Percentiles rank a stretch among this genome's conserved stretches.
Conservation (phyloP, 2,329 filamentous ascomycete genomes). For the Huntiella moniliformis region DNA sequence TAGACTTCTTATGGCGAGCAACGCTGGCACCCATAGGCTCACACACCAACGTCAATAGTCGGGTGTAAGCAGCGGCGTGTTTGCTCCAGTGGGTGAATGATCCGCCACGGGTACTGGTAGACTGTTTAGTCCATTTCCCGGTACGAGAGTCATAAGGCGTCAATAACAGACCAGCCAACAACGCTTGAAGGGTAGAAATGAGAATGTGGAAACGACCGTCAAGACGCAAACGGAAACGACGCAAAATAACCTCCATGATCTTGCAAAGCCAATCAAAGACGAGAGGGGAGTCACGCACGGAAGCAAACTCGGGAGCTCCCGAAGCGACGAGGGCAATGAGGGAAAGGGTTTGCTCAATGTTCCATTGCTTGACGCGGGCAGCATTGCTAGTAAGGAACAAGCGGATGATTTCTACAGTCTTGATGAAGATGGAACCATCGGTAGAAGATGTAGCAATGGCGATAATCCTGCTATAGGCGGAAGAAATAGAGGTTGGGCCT, state of each 20-base stretch:
- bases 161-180: slow-evolving; percentile 34
- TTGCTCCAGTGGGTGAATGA: slow-evolving; percentile 17
- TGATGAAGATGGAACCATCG: slow-evolving; percentile 17
- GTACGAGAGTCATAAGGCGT: slow-evolving; percentile 18
- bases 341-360: slow-evolving; percentile 32
- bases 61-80: slow-evolving; percentile 33
- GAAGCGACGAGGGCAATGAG: slow-evolving; percentile 21
- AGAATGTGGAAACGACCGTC: slow-evolving; percentile 44
- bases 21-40: slow-evolving; percentile 39
- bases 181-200: slow-evolving; percentile 31
- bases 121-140: slow-evolving; percentile 15
- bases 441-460: slow-evolving; percentile 5
- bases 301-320: slow-evolving; percentile 17
- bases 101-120: slow-evolving; percentile 7
- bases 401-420: slow-evolving; percentile 24
- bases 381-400: slow-evolving; percentile 32
- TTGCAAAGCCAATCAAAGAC: slow-evolving; percentile 31
- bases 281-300: slow-evolving; percentile 18
- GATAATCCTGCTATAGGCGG: slow-evolving; percentile 23
- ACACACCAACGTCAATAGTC: slow-evolving; percentile 39
- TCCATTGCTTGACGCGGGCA: slow-evolving; percentile 36
- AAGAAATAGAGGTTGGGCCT: slow-evolving; percentile 21
- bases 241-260: slow-evolving; percentile 36
- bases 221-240: slow-evolving; percentile 40
- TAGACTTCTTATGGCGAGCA: slow-evolving; percentile 12